Percentiles rank a stretch among this genome's conserved stretches.
Evolutionary conservation across 2,329 filamentous ascomycete genomes (phyloP).

Genomic region (Beauveria brongniartii): DNA sequence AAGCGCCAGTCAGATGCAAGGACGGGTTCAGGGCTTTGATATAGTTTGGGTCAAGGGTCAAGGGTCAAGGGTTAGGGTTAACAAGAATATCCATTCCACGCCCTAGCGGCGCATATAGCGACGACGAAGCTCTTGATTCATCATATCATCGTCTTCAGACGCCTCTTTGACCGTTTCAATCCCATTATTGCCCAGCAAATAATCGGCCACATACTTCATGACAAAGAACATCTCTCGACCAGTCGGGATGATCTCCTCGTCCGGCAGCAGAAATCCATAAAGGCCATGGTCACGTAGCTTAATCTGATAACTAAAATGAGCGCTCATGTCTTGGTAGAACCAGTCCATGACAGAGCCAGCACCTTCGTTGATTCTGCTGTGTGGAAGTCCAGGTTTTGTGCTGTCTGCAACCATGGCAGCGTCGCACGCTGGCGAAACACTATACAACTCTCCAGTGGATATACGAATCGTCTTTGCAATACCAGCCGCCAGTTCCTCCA

Average conservation of each 20-base stretch:
- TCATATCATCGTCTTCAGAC: not conserved
- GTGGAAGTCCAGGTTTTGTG: conserved; percentile 16
- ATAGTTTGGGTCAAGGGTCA: no score
- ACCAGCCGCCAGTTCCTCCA: conserved; percentile 82
- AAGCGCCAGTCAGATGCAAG: no score
- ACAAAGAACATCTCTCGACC: conserved; percentile 82
- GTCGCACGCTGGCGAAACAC: conserved; percentile 78
- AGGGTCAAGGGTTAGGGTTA: no score
- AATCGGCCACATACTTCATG: conserved; percentile 76
- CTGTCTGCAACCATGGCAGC: conserved; percentile 48
- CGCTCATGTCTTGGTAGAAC: conserved; percentile 82
- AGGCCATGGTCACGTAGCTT: conserved; percentile 89
- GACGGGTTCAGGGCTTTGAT: no score
- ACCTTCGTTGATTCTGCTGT: conserved; percentile 56
- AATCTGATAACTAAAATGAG: conserved; percentile 84
- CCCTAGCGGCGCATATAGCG: not conserved
- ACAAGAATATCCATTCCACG: not conserved
- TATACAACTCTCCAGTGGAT: conserved; percentile 68
- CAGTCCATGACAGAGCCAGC: conserved; percentile 88
- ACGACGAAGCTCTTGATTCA: conserved; percentile 6
- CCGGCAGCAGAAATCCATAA: conserved; percentile 87
- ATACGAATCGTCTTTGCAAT: conserved; percentile 82
- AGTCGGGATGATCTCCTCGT: conserved; percentile 78
- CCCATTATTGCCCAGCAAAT: conserved; percentile 62
- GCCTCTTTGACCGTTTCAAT: conserved; percentile 37